These are phyloP conservation scores for Xylariales sp. DNA, from an alignment of 2,329 filamentous ascomycete species.

Conservation along the genomic window DNA sequence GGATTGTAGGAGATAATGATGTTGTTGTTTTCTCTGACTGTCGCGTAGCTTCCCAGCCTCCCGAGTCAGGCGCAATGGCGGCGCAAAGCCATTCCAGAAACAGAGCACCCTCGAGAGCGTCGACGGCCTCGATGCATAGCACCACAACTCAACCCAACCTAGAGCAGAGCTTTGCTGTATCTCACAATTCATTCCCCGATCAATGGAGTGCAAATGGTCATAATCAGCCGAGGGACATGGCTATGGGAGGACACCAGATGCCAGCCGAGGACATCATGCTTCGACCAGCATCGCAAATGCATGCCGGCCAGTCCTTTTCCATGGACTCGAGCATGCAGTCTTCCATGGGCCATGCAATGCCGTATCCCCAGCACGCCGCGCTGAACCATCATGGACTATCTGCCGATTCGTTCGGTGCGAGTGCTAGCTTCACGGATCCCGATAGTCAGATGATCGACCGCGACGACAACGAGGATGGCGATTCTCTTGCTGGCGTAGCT, in stretches of 20 bases:
- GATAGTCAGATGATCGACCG: conserved; percentile 58
- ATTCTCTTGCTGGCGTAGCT: conserved; percentile 42
- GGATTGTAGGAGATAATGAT: too few species aligned
- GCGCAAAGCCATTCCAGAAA: conserved; percentile 37
- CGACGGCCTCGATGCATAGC: conserved; percentile 54
- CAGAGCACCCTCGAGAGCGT: conserved; percentile 50
- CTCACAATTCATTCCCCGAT: conserved; percentile 36
- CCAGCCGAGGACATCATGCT: conserved; percentile 57
- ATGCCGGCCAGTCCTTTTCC: conserved; percentile 42
- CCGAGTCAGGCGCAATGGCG: conserved; percentile 30
- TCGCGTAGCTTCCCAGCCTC: conserved; percentile 22
- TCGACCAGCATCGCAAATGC: conserved; percentile 52
- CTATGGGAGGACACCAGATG: conserved; percentile 33
- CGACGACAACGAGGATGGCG: conserved; percentile 54
- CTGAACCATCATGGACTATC: conserved; percentile 48
- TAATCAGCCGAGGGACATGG: conserved; percentile 38
- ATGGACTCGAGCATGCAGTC: conserved; percentile 47
- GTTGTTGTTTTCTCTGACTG: too few species aligned
- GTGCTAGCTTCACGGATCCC: conserved; percentile 51
- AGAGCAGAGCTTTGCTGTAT: conserved; percentile 40
- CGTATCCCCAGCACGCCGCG: conserved; percentile 36
- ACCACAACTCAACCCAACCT: conserved; percentile 46
- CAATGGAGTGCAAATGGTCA: conserved; percentile 47
- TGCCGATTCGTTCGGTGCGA: conserved; percentile 46
- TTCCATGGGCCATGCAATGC: conserved; percentile 39